Evolutionary conservation across 768 basidiomycete species (phyloP).

Genomic region (Jaapia argillacea): DNA sequence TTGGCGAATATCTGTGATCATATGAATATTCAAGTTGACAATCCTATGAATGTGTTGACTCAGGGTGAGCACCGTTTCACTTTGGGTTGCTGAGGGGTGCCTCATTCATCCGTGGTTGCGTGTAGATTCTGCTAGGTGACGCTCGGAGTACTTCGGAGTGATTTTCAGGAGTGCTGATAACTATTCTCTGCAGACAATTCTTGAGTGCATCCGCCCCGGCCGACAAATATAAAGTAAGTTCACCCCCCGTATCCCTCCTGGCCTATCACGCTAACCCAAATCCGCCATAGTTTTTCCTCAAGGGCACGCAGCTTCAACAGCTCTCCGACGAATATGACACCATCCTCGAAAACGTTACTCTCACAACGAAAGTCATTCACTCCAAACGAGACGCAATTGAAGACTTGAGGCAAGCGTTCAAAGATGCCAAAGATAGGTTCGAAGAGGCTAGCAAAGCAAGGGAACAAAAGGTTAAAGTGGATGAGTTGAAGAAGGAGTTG

Average conservation of each 20-base stretch:
- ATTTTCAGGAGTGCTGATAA: slow-evolving; percentile 46
- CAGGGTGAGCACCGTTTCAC: slow-evolving; percentile 40
- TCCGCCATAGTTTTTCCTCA: slow-evolving; percentile 72
- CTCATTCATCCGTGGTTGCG: background rate
- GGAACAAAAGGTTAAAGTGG: slow-evolving; percentile 56
- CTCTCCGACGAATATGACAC: slow-evolving; percentile 80
- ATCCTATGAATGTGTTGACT: slow-evolving; percentile 90
- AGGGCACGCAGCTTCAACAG: slow-evolving; percentile 85
- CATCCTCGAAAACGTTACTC: slow-evolving; percentile 62
- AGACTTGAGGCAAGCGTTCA: slow-evolving; percentile 52
- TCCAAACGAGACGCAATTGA: slow-evolving; percentile 74
- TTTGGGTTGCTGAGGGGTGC: background rate
- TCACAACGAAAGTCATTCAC: slow-evolving; percentile 52
- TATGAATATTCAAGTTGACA: slow-evolving; percentile 96
- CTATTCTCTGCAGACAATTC: slow-evolving; percentile 55
- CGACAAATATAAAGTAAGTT: slow-evolving; percentile 81
- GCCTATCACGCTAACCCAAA: background rate
- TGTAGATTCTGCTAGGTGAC: slow-evolving; percentile 25
- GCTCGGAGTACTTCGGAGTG: slow-evolving; percentile 9
- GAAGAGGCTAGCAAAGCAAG: slow-evolving; percentile 68
- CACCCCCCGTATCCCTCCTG: background rate
- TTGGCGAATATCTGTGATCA: slow-evolving; percentile 84
- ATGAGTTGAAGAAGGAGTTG: slow-evolving; percentile 67
- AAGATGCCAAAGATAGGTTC: slow-evolving; percentile 48
- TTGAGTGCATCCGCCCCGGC: slow-evolving; percentile 68